These are phyloP conservation scores for Alliaria petiolata DNA, from an alignment of 345 rosid genomes.

Conservation along the genomic window DNA sequence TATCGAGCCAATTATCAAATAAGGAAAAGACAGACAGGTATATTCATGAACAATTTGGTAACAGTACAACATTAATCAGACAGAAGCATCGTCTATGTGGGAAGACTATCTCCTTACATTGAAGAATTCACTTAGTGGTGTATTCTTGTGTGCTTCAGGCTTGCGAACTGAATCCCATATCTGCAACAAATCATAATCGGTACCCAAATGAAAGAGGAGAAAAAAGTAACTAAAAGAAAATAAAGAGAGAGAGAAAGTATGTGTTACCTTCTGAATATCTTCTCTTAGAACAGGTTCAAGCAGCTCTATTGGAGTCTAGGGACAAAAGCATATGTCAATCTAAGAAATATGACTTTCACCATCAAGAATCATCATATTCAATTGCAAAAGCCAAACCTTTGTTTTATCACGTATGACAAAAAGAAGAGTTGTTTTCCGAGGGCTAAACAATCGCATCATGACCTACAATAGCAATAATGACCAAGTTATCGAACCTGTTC, in stretches of 20 bases:
- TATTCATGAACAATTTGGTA: background rate
- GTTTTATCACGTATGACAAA: constrained; percentile 92
- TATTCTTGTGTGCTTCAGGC: constrained; percentile 61
- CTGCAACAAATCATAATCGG: constrained; percentile 36
- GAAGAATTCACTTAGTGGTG: constrained; percentile 80
- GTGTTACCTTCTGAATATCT: constrained; percentile 72
- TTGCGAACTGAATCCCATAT: constrained; percentile 84
- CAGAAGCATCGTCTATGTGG: background rate
- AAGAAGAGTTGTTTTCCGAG: constrained; percentile 81
- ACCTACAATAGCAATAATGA: constrained; percentile 44
- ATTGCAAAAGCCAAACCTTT: constrained; percentile 43
- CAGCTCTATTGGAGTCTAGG: constrained; percentile 70
- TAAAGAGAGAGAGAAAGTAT: background rate
- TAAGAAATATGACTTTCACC: constrained; percentile 1
- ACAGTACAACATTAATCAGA: background rate
- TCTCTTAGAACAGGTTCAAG: constrained; percentile 66
- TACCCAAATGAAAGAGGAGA: constrained; percentile 4
- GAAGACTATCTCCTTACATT: constrained; percentile 44
- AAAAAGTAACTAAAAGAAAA: background rate
- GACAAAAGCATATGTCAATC: background rate
- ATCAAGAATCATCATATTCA: background rate
- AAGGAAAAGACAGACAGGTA: too few relatives aligned
- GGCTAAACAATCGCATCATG: constrained; percentile 86
- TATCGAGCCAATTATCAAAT: constrained; percentile 3
- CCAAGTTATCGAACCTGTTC: background rate